Conservation (phyloP, 2,329 filamentous ascomycete species). For the Aspergillus fumigatiaffinis region DNA sequence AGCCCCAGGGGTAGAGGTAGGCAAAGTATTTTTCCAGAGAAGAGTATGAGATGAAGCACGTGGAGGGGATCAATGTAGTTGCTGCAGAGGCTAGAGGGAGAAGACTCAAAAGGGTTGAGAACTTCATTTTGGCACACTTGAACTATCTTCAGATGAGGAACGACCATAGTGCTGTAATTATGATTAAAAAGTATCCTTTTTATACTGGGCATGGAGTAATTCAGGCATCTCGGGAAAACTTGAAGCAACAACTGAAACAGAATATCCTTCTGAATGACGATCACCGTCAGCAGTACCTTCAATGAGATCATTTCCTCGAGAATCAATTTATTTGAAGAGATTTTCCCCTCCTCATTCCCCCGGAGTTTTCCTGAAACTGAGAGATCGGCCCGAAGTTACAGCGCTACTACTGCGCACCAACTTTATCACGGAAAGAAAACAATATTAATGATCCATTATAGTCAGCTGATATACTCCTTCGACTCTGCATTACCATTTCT, state of each 20-base stretch:
- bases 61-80: slow-evolving; percentile 19
- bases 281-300: background rate
- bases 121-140: background rate
- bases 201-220: too few relatives aligned
- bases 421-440: background rate
- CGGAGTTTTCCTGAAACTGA: too few relatives aligned
- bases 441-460: background rate
- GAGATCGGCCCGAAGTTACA: background rate
- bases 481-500: slow-evolving; percentile 64
- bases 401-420: too few relatives aligned
- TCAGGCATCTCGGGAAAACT: background rate
- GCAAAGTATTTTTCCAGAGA: slow-evolving; percentile 42
- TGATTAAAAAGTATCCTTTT: too few relatives aligned
- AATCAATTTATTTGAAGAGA: too few relatives aligned
- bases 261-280: background rate
- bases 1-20: slow-evolving; percentile 57
- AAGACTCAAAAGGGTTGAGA: background rate
- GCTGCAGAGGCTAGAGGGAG: slow-evolving; percentile 8
- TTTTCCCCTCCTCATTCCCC: too few relatives aligned
- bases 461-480: background rate
- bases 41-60: slow-evolving; percentile 29
- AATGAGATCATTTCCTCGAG: background rate
- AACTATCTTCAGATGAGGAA: background rate
- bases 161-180: background rate
- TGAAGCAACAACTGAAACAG: background rate